Base-by-base conservation (phyloP, 2,329 filamentous ascomycete species). In the Stagonosporopsis tanaceti region DNA sequence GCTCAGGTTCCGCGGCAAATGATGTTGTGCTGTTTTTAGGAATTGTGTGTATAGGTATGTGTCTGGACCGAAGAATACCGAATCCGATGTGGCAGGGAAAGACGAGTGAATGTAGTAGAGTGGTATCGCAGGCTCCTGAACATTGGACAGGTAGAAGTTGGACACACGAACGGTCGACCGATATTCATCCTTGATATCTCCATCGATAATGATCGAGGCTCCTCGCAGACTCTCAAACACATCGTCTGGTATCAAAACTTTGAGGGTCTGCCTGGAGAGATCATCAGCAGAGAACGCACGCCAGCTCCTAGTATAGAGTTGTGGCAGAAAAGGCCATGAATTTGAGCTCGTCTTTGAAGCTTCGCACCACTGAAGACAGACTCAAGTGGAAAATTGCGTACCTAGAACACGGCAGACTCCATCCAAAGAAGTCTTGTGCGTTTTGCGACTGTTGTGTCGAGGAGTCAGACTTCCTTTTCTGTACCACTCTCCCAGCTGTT, bases 1-100 rank as follows among this genome's bases (percentile, higher is more conserved):
- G 20, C 12, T 55, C 9, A 61, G 57, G 2, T 50, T 15, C 2
- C 60, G 28, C 20, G 50, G 40, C 4, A 69, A 25, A 41, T 65
- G 57, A 22, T 47, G 56, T 6, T 54, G 25, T 28, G 59, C 55
- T 14, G 46, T 53, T 32, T 61, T 50, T n/a, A 69, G 52, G 42
- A 66, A 67, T 12, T 56, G 54, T 3, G 62, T 53, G n/a, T 66
- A 69, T 12, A 67, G 60, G 42, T 69, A 69, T 4, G 66, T 69
- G 34, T 69, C 66, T 2, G 66, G 66, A 4, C 66, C 66, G 28
- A 66, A 69, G 57, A 69, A 67, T 2, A 69, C 65, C 4, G 66
- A 58, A 38, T 67, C 63, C 22, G 66, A 57, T 1, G 65, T 53
- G 4, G 63, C 61, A 4, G 66, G 66, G 32, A 65, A 69, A 5